Conservation (phyloP, 192 early-diverging fungal species). For the Gonapodya prolifera region DNA sequence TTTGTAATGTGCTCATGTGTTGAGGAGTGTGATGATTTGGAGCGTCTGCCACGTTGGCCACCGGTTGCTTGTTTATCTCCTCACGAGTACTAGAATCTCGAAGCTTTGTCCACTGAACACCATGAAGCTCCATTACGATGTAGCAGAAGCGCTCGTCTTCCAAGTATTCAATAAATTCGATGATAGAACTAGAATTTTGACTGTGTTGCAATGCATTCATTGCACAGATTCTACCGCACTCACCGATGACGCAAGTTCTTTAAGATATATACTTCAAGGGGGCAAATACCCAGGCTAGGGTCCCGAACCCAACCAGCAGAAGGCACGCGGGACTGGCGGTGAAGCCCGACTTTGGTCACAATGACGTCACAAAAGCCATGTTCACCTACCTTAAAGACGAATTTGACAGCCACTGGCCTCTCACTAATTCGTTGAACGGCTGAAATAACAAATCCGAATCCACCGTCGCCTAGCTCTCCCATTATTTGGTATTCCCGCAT, state of each 20-base stretch:
- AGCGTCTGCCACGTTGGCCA: conserved; percentile 33
- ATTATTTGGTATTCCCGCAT: conserved; percentile 27
- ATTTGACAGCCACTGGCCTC: conserved; percentile 52
- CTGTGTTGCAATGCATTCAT: conserved; percentile 24
- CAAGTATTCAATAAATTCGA: conserved; percentile 19
- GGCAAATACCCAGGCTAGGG: conserved; percentile 33
- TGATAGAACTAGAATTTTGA: background rate
- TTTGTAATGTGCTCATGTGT: too few species aligned
- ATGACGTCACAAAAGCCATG: background rate
- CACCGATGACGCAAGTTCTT: conserved; percentile 39
- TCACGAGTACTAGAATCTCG: too few species aligned
- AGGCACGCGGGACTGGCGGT: conserved; percentile 29
- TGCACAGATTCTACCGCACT: conserved; percentile 23
- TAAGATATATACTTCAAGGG: conserved; percentile 48
- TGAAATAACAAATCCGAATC: conserved; percentile 65
- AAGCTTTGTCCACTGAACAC: too few species aligned
- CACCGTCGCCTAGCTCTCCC: conserved; percentile 59
- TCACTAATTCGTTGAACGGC: conserved; percentile 32
- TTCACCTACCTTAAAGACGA: conserved; percentile 27
- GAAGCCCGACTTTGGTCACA: background rate
- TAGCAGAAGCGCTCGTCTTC: conserved; percentile 39
- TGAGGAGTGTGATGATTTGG: background rate
- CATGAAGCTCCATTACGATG: conserved; percentile 56
- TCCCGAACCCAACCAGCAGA: conserved; percentile 36
- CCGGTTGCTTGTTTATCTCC: too few species aligned